Conservation (phyloP, 176 grass and related monocot genomes). For the Tillandsia fasciculata region DNA sequence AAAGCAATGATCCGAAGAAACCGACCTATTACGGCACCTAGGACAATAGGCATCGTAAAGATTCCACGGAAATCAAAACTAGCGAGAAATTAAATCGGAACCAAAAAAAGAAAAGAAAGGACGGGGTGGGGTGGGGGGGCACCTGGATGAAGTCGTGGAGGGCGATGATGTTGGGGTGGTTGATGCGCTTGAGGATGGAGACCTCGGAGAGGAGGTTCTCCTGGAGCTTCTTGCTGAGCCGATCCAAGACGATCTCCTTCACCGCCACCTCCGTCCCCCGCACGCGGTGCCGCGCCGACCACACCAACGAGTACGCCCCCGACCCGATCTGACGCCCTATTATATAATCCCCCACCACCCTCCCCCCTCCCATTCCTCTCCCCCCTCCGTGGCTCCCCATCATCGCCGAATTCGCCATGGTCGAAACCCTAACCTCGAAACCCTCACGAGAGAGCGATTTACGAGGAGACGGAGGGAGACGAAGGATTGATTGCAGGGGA, state of each 20-base stretch:
- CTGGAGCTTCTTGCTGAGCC: slow-evolving; percentile 71
- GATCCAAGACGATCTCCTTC: slow-evolving; percentile 86
- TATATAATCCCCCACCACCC: slow-evolving; percentile 69
- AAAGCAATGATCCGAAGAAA: too few species aligned
- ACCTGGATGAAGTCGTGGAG: slow-evolving; percentile 70
- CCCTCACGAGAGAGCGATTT: slow-evolving; percentile 2
- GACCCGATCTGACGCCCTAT: slow-evolving; percentile 52
- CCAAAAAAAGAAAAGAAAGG: background rate
- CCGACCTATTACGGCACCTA: background rate
- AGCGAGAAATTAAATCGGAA: background rate
- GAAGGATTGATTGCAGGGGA: background rate
- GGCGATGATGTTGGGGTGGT: slow-evolving; percentile 80
- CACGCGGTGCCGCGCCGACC: slow-evolving; percentile 42
- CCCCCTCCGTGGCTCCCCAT: slow-evolving; percentile 9
- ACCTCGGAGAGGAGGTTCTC: slow-evolving; percentile 92
- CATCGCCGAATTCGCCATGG: background rate
- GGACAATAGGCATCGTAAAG: background rate
- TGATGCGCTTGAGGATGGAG: slow-evolving; percentile 65
- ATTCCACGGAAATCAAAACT: background rate
- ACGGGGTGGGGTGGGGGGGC: background rate
- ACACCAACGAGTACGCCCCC: slow-evolving; percentile 88
- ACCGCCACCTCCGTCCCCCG: slow-evolving; percentile 62
- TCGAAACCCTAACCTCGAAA: slow-evolving; percentile 1
- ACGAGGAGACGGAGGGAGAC: slow-evolving; percentile 2
- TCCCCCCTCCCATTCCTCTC: slow-evolving; percentile 4